A percentile compares a stretch with the other conserved stretches of the same genome.
Conservation (phyloP, 129 eudicot genomes). For the Daucus carota region DNA sequence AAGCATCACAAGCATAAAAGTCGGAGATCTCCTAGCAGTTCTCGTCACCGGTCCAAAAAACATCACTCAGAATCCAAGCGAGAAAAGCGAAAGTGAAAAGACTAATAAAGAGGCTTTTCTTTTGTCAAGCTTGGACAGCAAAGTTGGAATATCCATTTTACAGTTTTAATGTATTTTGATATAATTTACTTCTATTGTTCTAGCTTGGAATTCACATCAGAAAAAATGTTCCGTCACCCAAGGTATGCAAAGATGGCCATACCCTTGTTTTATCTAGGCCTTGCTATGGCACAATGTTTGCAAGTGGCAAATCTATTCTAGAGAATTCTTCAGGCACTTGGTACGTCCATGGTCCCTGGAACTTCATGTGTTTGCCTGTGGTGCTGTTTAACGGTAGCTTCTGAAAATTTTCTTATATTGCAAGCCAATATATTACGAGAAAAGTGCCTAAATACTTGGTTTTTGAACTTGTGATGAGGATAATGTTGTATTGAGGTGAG, state of each 20-base stretch:
- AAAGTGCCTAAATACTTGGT: not conserved
- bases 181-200: not conserved
- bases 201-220: not conserved
- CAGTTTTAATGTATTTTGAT: not conserved
- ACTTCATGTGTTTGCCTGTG: not conserved
- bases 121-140: not conserved
- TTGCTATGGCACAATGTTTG: not conserved
- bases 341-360: not conserved
- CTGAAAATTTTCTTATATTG: not conserved
- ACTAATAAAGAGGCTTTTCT: conserved; percentile 7
- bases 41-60: conserved; percentile 44
- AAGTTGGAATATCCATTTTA: not conserved
- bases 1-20: conserved; percentile 54
- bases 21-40: conserved; percentile 37
- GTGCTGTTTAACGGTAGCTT: not conserved
- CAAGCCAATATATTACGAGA: not conserved
- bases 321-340: not conserved
- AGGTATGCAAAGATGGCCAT: not conserved
- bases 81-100: conserved; percentile 42
- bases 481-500: not conserved
- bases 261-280: not conserved
- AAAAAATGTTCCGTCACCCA: not conserved
- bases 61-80: conserved; percentile 38
- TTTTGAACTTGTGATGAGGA: not conserved
- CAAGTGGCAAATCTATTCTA: not conserved